phyloP scores from a whole-genome alignment of 2,329 filamentous ascomycete genomes.

The Esteya vermicola region DNA sequence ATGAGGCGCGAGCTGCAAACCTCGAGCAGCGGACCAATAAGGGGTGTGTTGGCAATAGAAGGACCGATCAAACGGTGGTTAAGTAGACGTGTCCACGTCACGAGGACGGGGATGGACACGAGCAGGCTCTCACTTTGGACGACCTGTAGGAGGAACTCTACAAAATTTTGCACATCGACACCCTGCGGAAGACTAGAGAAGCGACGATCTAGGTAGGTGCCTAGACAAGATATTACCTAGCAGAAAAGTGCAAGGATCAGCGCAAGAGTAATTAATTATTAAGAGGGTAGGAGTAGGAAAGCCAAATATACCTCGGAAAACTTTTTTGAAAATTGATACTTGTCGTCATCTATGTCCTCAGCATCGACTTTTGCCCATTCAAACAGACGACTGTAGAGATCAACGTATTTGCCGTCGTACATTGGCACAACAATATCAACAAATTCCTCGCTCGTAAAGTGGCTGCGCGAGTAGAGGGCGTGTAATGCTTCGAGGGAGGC shows the following conservation, averaged over 20 bases:
- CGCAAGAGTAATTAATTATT: too few relatives aligned
- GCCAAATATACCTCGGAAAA: constrained; percentile 62
- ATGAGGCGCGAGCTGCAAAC: constrained; percentile 72
- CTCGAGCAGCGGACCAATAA: constrained; percentile 66
- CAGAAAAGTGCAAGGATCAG: background rate
- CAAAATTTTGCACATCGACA: constrained; percentile 56
- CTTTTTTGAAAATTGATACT: constrained; percentile 86
- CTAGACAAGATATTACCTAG: constrained; percentile 76
- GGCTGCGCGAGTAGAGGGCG: constrained; percentile 61
- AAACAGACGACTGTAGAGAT: constrained; percentile 59
- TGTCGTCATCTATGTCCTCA: constrained; percentile 76
- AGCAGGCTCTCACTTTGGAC: constrained; percentile 77
- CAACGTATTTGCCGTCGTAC: constrained; percentile 58
- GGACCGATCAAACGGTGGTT: constrained; percentile 53
- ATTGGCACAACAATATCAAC: constrained; percentile 63
- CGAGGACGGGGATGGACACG: constrained; percentile 83
- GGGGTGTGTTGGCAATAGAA: constrained; percentile 44
- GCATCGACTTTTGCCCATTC: constrained; percentile 68
- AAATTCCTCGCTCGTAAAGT: constrained; percentile 67
- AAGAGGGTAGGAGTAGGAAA: background rate
- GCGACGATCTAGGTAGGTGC: constrained; percentile 70
- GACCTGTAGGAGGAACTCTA: constrained; percentile 66
- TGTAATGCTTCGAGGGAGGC: constrained; percentile 74
- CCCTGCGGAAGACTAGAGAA: constrained; percentile 49
- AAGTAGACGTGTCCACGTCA: constrained; percentile 77